Evolutionary conservation across 441 rosid species (phyloP).

Genomic region (Omphalea diandra): DNA sequence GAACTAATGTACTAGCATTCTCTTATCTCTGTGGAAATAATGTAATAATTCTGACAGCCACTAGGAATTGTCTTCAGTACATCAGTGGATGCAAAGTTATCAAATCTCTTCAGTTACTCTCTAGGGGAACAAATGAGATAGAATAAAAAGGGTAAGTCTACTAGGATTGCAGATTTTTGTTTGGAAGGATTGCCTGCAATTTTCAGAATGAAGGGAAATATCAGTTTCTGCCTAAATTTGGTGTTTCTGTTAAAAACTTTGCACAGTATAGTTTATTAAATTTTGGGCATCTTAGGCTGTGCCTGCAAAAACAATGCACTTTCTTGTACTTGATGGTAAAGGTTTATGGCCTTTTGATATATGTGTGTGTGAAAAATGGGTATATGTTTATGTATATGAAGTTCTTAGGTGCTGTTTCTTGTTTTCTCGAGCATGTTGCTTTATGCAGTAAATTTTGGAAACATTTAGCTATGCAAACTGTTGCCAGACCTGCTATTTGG

Average conservation of each 20-base stretch:
- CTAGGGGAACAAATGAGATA: conserved; percentile 4
- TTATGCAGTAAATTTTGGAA: conserved; percentile 12
- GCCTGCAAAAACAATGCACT: not conserved
- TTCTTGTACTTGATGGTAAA: not conserved
- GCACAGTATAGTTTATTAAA: not conserved
- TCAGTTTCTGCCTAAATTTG: conserved; percentile 9
- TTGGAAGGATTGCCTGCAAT: conserved; percentile 8
- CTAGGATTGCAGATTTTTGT: conserved; percentile 6
- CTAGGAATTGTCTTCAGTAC: conserved; percentile 21
- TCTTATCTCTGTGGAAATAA: conserved; percentile 20
- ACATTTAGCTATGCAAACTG: conserved; percentile 4
- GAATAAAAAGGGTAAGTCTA: not conserved
- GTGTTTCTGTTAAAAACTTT: not conserved
- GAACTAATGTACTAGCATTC: conserved; percentile 13
- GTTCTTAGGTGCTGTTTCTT: not conserved
- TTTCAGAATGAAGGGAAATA: conserved; percentile 6
- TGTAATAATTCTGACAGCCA: conserved; percentile 21
- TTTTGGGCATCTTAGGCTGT: not conserved
- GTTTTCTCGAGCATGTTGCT: not conserved
- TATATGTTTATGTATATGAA: not conserved
- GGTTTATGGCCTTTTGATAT: not conserved
- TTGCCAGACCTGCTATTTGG: conserved; percentile 17
- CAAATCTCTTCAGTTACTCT: conserved; percentile 7
- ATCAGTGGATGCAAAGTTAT: not conserved
- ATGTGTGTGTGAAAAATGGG: not conserved